A percentile compares a stretch with the other conserved stretches of the same genome.
Evolutionary conservation across 225 moss, liverwort and hornwort species (phyloP).

Genomic region (Neckera pumila): DNA sequence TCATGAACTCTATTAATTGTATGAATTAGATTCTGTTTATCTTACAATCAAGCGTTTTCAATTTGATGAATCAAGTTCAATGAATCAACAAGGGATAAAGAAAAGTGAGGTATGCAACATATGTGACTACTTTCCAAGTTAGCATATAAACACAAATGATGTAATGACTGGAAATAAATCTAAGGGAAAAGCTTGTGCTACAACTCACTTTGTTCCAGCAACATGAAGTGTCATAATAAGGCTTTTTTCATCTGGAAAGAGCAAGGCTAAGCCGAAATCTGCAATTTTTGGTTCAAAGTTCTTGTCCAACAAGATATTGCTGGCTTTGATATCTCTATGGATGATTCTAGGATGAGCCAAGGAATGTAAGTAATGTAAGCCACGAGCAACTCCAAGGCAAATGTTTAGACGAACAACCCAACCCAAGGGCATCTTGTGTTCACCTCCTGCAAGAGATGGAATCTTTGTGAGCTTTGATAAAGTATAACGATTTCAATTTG

Average conservation of each 20-base stretch:
- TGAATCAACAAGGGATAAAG: not conserved
- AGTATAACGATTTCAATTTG: not conserved
- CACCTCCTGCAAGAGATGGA: not conserved
- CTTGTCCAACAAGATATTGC: not conserved
- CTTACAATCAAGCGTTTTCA: not conserved
- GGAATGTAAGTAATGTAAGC: not conserved
- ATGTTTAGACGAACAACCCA: conserved; percentile 2
- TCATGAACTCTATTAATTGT: not conserved
- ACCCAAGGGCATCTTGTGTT: not conserved
- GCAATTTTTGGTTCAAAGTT: conserved; percentile 25
- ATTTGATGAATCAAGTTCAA: not conserved
- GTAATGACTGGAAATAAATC: too few species aligned
- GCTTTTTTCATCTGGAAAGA: conserved; percentile 7
- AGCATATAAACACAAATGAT: too few species aligned
- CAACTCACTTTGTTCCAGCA: not conserved
- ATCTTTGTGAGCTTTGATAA: not conserved
- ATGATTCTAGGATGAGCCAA: not conserved
- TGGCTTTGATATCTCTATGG: not conserved
- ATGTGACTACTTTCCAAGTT: not conserved
- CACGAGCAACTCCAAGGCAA: not conserved
- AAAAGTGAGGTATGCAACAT: not conserved
- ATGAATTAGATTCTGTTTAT: not conserved
- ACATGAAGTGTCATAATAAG: not conserved
- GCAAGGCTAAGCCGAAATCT: conserved; percentile 29
- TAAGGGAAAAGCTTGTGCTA: not conserved